Conservation (phyloP, 2,329 filamentous ascomycete species). For the Talaromyces rugulosus region DNA sequence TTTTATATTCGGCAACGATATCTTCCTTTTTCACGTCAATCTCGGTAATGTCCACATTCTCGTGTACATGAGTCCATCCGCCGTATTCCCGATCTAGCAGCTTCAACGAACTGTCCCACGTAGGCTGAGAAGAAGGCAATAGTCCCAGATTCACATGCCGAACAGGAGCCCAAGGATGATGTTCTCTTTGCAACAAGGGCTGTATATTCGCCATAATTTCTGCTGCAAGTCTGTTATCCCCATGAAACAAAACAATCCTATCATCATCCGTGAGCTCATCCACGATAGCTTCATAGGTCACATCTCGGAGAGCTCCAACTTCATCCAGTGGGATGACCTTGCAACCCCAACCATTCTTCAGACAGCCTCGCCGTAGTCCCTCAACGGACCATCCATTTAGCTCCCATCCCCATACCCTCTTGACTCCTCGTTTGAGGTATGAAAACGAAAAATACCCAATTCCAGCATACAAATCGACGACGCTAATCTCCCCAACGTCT, state of each 20-base stretch:
- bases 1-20: slow-evolving; percentile 39
- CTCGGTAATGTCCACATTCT: slow-evolving; percentile 50
- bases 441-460: slow-evolving; percentile 93
- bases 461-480: slow-evolving; percentile 81
- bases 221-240: slow-evolving; percentile 60
- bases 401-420: slow-evolving; percentile 77
- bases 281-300: slow-evolving; percentile 20
- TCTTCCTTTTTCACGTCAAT: slow-evolving; percentile 36
- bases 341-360: slow-evolving; percentile 63
- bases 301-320: slow-evolving; percentile 28
- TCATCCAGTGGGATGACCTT: slow-evolving; percentile 48
- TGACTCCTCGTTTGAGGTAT: slow-evolving; percentile 67
- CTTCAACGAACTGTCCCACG: slow-evolving; percentile 48
- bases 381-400: slow-evolving; percentile 86
- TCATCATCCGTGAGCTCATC: slow-evolving; percentile 38
- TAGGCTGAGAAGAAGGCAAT: slow-evolving; percentile 48
- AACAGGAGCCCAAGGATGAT: slow-evolving; percentile 34
- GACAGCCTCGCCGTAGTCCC: slow-evolving; percentile 71
- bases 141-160: slow-evolving; percentile 58
- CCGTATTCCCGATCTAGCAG: slow-evolving; percentile 42
- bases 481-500: slow-evolving; percentile 27
- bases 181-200: slow-evolving; percentile 22
- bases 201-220: slow-evolving; percentile 33
- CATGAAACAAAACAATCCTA: slow-evolving; percentile 63
- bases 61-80: slow-evolving; percentile 59